phyloP scores from a whole-genome alignment of 2,329 filamentous ascomycete genomes.

The Chalara sp. region DNA sequence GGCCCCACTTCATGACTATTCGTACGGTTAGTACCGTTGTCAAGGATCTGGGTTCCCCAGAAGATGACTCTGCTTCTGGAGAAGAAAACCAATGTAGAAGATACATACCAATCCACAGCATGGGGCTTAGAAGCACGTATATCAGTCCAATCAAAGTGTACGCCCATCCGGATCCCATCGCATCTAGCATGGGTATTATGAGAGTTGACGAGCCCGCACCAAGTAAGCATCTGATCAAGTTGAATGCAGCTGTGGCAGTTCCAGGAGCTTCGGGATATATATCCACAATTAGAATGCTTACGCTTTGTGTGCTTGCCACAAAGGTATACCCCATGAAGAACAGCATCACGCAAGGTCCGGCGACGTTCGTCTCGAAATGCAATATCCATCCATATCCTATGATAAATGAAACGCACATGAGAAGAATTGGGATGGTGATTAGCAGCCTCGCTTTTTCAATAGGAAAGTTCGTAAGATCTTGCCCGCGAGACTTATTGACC shows the following conservation, averaged over 20 bases:
- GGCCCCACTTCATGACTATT: not conserved
- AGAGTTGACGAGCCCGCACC: slow-evolving; percentile 46
- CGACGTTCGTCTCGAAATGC: slow-evolving; percentile 34
- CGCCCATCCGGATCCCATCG: slow-evolving; percentile 44
- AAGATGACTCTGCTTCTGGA: too few relatives aligned
- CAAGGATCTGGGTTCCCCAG: too few relatives aligned
- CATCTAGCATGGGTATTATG: slow-evolving; percentile 44
- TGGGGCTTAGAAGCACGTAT: slow-evolving; percentile 33
- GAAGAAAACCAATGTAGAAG: too few relatives aligned
- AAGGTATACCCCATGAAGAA: slow-evolving; percentile 41
- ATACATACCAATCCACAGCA: slow-evolving; percentile 34
- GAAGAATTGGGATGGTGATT: slow-evolving; percentile 43
- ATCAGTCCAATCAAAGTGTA: slow-evolving; percentile 41
- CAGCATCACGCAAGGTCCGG: slow-evolving; percentile 40
- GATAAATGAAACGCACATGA: slow-evolving; percentile 39
- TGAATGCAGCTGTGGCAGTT: slow-evolving; percentile 49
- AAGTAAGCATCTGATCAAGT: slow-evolving; percentile 47
- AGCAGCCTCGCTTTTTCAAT: slow-evolving; percentile 45
- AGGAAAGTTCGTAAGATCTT: slow-evolving; percentile 41
- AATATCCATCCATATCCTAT: slow-evolving; percentile 47
- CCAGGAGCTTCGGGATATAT: slow-evolving; percentile 45
- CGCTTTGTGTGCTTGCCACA: slow-evolving; percentile 45
- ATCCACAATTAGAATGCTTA: slow-evolving; percentile 48
- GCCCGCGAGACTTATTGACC: slow-evolving; percentile 45
- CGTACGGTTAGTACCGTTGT: not conserved